phyloP scores from a whole-genome alignment of 1,284 basidiomycete genomes.

The Ceratobasidium sp. region DNA sequence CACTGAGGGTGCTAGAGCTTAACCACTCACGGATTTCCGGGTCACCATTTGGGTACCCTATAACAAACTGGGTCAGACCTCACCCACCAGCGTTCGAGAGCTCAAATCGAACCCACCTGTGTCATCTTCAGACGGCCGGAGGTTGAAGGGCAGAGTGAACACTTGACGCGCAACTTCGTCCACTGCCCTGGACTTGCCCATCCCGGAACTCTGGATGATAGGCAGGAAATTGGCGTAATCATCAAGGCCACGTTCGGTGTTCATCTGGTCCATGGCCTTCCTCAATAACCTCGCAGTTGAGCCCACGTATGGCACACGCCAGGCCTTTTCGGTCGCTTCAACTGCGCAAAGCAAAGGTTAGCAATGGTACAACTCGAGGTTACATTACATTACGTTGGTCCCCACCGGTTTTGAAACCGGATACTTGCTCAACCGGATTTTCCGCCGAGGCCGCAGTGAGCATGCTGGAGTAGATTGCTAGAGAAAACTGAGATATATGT shows the following conservation, averaged over 20 bases:
- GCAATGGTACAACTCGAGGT: too few species aligned
- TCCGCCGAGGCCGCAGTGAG: too few species aligned
- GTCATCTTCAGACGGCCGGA: neutral
- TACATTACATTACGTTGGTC: too few species aligned
- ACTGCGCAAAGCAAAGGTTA: neutral
- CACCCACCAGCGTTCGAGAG: too few species aligned
- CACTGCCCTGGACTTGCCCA: neutral
- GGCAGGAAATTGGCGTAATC: neutral
- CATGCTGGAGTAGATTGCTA: too few species aligned
- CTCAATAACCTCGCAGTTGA: neutral
- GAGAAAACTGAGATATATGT: too few species aligned
- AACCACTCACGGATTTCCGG: neutral
- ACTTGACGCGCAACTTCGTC: neutral
- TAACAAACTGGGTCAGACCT: too few species aligned
- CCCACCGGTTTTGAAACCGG: too few species aligned
- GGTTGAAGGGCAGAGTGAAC: constrained; percentile 8
- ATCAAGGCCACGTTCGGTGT: neutral
- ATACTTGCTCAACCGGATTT: too few species aligned
- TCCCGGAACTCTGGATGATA: constrained; percentile 16
- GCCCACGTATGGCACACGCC: neutral
- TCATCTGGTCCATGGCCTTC: neutral
- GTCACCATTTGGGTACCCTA: neutral
- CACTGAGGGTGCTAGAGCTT: neutral
- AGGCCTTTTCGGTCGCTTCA: neutral
- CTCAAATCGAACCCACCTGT: neutral